Base-by-base conservation (phyloP, 108 stramenopile species). In the Skeletonema costatum region DNA sequence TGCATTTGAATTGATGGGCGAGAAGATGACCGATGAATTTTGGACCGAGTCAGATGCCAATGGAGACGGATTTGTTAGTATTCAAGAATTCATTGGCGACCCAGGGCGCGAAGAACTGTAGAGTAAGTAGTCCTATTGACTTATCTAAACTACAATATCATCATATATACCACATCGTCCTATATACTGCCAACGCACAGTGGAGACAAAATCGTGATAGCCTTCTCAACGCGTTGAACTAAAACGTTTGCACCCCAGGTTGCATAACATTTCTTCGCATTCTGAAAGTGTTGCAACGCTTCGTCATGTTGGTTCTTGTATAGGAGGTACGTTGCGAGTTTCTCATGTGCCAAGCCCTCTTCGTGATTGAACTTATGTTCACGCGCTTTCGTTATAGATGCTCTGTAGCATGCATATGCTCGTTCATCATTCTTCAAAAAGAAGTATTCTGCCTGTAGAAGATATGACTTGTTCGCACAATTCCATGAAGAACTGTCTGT, bases 341-440 rank as follows among this genome's bases (percentile, higher is more conserved):
- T 68, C 64, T 88, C 87, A 46, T 85, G 64, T 19, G 85, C 87
- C 29, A 88, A 61, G 16, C 82, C 87, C 44, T 88, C 73, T 65
- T 88, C 80, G 68, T 81, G 70, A 77, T 70, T 33, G 62, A 88
- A 81, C 72, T 82, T 63, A 42, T 85, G 74, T 16, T 86, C 76
- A 21, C 64, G 66, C 11, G 85, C 79, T 32, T 69, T 68, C 19
- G 72, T 73, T 32, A 85, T 88, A 7, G 87, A 71, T 11, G 61
- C 53, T 10, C 66, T 70, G 62, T 86, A 88, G 61, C 71, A 74
- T 32, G 60, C 36, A 68, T 77, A 44, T 1, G 85, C 85, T 14
- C 42, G 32, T 42, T 83, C 74, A 48, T 78, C 41, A 19, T 88
- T 61, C 46, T 61, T 79, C 12, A 74, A 39, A 48, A 82, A 83